phyloP scores from a whole-genome alignment of 2,329 filamentous ascomycete species.

The Fusarium udum region DNA sequence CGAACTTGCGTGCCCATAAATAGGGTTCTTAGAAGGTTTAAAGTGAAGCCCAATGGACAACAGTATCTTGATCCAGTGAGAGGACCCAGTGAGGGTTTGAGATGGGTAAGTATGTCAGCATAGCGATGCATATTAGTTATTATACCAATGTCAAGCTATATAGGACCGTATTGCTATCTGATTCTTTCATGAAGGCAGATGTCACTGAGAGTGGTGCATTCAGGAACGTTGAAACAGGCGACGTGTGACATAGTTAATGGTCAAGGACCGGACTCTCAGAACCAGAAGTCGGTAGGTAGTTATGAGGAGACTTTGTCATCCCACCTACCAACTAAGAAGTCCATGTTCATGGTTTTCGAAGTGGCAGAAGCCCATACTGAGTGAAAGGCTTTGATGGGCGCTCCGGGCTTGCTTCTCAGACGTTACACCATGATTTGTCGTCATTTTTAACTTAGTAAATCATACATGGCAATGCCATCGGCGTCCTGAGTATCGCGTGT shows the following conservation, averaged over 20 bases:
- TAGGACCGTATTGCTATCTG: neutral
- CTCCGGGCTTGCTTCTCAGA: neutral
- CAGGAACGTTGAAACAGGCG: neutral
- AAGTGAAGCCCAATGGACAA: constrained; percentile 7
- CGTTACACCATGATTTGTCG: neutral
- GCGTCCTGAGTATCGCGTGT: neutral
- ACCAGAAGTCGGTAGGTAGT: no score
- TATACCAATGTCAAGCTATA: constrained; percentile 24
- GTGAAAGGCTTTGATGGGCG: neutral
- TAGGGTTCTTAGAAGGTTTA: neutral
- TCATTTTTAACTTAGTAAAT: neutral
- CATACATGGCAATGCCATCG: neutral
- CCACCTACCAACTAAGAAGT: neutral
- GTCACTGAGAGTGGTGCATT: neutral
- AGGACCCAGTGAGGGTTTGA: neutral
- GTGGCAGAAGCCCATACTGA: neutral
- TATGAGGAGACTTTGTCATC: neutral
- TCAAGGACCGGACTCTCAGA: neutral
- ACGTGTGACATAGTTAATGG: neutral
- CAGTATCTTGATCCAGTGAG: neutral
- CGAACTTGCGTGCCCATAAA: neutral
- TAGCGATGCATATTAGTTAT: constrained; percentile 8
- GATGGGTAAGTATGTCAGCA: neutral
- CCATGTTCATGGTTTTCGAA: neutral
- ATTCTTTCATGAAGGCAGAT: neutral